Base-by-base conservation (phyloP, 441 rosid species). In the Metrosideros polymorpha region DNA sequence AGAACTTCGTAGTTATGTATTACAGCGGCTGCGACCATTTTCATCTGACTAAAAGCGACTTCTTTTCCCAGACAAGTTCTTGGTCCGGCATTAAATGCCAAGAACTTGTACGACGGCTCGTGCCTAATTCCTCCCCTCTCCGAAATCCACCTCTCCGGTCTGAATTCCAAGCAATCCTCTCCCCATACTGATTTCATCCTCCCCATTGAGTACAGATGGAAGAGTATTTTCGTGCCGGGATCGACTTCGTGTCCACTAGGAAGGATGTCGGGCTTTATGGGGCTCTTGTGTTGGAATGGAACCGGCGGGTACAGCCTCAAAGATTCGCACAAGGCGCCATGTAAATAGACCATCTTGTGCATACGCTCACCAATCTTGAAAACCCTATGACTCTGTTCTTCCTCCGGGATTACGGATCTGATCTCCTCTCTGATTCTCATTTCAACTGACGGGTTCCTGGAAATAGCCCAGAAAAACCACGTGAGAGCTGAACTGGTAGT, bases 1-100 rank as follows among this genome's bases (percentile, higher is more conserved):
- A 89, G 53, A 85, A 93, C 63, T 15, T 91, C 52, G 87, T 90
- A 94, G 84, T 90, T 90, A 51, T 90, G 90, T 29, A 92, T 57
- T 6, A 94, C 76, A 22, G 93, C 90, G 7, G 92, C 92, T 25
- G 89, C 91, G 18, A 90, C 89, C 0, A 88, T 85, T 87, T 94
- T 95, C 93, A 95, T 92, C 75, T 92, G 92, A 84, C 84, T 87
- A 86, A 94, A 89, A 45, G 96, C 90, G 86, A 91, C 86, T 56
- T 93, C 94, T 87, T 92, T 96, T 30, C 98, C 98, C 5, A 91
- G 25, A 83, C 98, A 96, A 82, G 93, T 92, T 86, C 98, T 94
- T 2, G 98, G 97, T 51, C 97, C 96, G 0, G 96, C 96, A 86
- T 91, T 94, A 88, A 96, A 96, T 3, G 98, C 90, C 14, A 90